Conservation (phyloP, 768 basidiomycete genomes). For the Lentinula edodes region DNA sequence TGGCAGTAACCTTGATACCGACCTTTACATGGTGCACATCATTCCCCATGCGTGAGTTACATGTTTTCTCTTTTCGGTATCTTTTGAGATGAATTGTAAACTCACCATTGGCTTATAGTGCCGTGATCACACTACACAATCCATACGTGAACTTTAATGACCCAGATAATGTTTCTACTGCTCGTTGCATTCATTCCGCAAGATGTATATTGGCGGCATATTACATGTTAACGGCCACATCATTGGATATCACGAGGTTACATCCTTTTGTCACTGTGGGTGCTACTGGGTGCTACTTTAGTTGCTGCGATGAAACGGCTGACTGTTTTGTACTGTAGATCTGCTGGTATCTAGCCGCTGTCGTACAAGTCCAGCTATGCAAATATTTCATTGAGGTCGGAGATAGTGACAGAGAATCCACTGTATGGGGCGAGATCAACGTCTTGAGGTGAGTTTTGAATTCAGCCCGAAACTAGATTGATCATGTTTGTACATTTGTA, state of each 20-base stretch:
- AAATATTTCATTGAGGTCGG: constrained; percentile 80
- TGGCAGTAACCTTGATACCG: constrained; percentile 65
- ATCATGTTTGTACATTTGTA: constrained; percentile 20
- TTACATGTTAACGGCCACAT: constrained; percentile 75
- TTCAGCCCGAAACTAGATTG: background rate
- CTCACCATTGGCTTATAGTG: constrained; percentile 35
- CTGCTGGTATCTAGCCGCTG: constrained; percentile 88
- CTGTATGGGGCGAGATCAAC: constrained; percentile 87
- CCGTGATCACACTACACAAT: constrained; percentile 83
- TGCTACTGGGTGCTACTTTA: background rate
- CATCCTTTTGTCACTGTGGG: constrained; percentile 81
- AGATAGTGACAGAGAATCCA: constrained; percentile 68
- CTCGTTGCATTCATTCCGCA: constrained; percentile 71
- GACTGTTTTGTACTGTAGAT: constrained; percentile 40
- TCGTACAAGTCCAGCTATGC: constrained; percentile 81
- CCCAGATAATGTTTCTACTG: constrained; percentile 57
- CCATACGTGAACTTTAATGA: constrained; percentile 75
- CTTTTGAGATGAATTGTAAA: constrained; percentile 7
- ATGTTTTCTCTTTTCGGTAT: constrained; percentile 1
- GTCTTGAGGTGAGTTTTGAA: constrained; percentile 54
- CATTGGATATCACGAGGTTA: constrained; percentile 71
- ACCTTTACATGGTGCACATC: constrained; percentile 83
- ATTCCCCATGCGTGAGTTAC: constrained; percentile 76
- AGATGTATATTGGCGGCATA: constrained; percentile 69
- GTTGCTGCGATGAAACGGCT: background rate